These are phyloP conservation scores for Serendipita vermifera DNA, from an alignment of 768 basidiomycete species.

Conservation along the genomic window DNA sequence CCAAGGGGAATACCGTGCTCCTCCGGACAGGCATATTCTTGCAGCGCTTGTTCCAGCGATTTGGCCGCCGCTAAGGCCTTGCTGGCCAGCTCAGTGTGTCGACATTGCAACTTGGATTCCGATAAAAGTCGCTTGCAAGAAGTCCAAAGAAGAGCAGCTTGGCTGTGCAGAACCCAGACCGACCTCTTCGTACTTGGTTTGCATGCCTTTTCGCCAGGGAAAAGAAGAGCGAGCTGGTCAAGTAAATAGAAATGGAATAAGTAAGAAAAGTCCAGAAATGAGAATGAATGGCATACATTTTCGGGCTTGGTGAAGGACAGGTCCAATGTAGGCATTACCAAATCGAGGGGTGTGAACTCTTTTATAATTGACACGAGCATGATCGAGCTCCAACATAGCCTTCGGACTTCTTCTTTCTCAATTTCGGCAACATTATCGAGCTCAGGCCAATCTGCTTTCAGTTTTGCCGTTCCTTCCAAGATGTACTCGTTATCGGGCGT, in stretches of 20 bases:
- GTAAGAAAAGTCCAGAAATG: too few relatives aligned
- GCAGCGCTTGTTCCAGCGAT: neutral
- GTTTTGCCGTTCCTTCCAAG: too few relatives aligned
- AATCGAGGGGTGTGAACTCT: neutral
- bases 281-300: neutral
- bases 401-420: slow-evolving; percentile 2
- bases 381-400: slow-evolving; percentile 8
- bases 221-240: neutral
- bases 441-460: slow-evolving; percentile 1
- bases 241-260: neutral
- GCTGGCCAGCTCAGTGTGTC: neutral
- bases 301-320: neutral
- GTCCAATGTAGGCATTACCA: neutral
- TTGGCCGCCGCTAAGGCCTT: neutral
- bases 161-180: neutral
- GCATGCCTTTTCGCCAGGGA: neutral
- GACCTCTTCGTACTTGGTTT: neutral
- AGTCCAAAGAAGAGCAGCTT: neutral
- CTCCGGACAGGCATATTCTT: neutral
- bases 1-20: neutral
- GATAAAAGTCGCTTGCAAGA: neutral
- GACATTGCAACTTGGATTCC: neutral
- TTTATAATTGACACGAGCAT: neutral
- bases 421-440: neutral
- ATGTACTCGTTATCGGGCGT: too few relatives aligned